phyloP scores from a whole-genome alignment of 23 red algal species.

The Cyanidioschyzon merolae region DNA sequence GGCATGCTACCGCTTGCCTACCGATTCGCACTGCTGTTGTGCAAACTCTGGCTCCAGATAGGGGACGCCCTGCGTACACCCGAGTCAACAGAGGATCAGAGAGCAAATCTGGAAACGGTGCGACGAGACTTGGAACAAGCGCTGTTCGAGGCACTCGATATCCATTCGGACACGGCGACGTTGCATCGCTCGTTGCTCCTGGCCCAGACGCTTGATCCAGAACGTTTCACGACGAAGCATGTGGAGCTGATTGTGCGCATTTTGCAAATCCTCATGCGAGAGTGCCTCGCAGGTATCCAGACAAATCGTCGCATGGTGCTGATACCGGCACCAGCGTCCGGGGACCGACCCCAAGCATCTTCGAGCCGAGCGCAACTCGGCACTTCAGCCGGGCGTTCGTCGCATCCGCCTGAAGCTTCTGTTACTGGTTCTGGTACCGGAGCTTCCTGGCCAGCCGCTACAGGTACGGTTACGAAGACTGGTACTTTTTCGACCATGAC shows the following conservation, averaged over 20 bases:
- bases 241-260: not conserved
- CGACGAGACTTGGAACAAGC: not conserved
- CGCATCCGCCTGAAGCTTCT: too few species aligned
- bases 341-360: not conserved
- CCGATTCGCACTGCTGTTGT: not conserved
- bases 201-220: not conserved
- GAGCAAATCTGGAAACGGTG: not conserved
- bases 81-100: not conserved
- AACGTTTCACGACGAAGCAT: not conserved
- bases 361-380: not conserved
- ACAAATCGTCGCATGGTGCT: not conserved
- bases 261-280: not conserved
- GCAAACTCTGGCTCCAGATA: not conserved
- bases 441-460: too few species aligned
- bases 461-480: too few species aligned
- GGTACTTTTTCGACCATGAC: too few species aligned
- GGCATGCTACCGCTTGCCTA: slow-evolving; percentile 21
- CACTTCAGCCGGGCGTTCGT: too few species aligned
- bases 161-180: not conserved
- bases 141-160: not conserved
- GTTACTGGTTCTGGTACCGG: too few species aligned
- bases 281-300: not conserved
- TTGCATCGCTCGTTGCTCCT: slow-evolving; percentile 6
- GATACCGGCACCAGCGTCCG: not conserved
- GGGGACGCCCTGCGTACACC: not conserved